A percentile compares a stretch with the other conserved stretches of the same genome.
Conservation (phyloP, 2,329 filamentous ascomycete species). For the Pseudogymnoascus sp. region DNA sequence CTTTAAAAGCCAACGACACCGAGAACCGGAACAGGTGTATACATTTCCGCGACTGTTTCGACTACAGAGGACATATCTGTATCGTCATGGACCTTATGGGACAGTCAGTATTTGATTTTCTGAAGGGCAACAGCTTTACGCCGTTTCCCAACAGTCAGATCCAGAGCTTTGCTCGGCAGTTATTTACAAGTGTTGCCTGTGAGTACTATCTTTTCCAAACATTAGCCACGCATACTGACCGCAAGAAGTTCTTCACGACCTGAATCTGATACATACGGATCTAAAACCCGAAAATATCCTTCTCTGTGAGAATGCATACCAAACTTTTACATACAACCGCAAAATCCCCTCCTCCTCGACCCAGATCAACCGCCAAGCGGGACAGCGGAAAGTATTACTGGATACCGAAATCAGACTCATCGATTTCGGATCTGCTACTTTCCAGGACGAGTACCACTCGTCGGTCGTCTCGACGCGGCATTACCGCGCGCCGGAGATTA, state of each 20-base stretch:
- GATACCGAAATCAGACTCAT: conserved; percentile 64
- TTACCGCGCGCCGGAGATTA: conserved; percentile 63
- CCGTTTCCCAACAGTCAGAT: conserved; percentile 98
- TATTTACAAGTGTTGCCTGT: conserved; percentile 98
- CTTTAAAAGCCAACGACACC: conserved; percentile 81
- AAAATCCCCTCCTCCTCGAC: conserved; percentile 60
- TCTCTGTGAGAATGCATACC: conserved; percentile 55
- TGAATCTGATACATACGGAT: conserved; percentile 92
- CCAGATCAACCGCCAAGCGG: conserved; percentile 51
- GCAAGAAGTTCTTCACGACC: conserved; percentile 74
- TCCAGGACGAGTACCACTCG: conserved; percentile 65
- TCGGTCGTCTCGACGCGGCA: conserved; percentile 64
- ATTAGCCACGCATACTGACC: conserved; percentile 23
- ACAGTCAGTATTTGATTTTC: conserved; percentile 95
- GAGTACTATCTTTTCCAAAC: conserved; percentile 36
- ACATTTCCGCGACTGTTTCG: conserved; percentile 91
- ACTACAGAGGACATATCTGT: conserved; percentile 95
- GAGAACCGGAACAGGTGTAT: conserved; percentile 95
- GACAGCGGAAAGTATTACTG: conserved; percentile 54
- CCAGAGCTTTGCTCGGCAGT: conserved; percentile 87
- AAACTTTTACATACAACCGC: conserved; percentile 63
- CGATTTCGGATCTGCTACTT: conserved; percentile 64
- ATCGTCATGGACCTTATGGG: conserved; percentile 70
- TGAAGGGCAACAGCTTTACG: conserved; percentile 91
- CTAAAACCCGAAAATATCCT: conserved; percentile 65